Conservation (phyloP, 192 early-diverging fungal species). For the Coemansia sp. region DNA sequence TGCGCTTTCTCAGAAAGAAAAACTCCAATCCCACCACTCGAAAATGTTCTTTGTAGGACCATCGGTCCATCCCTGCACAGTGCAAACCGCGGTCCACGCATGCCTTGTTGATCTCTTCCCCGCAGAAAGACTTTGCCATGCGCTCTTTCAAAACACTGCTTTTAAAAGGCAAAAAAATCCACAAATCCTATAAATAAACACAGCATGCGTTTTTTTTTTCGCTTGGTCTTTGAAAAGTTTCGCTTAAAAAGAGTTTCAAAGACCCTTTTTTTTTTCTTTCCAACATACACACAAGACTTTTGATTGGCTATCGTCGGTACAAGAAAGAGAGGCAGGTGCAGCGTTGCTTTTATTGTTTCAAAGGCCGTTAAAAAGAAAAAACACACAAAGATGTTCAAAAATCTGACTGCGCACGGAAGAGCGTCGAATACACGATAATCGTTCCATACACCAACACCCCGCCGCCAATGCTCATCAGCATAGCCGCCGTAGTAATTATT, state of each 20-base stretch:
- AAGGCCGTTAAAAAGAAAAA: not conserved
- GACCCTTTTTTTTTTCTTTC: not conserved
- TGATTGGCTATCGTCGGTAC: not conserved
- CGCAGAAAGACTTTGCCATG: not conserved
- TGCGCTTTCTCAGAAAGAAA: constrained; percentile 8
- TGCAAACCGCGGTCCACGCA: not conserved
- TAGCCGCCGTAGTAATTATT: constrained; percentile 79
- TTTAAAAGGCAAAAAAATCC: not conserved
- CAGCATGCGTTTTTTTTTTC: not conserved
- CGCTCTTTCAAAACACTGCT: not conserved
- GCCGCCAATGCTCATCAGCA: constrained; percentile 87
- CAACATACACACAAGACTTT: not conserved
- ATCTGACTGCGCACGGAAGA: constrained; percentile 45
- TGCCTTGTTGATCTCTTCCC: not conserved
- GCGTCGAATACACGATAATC: constrained; percentile 60
- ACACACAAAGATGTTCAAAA: constrained; percentile 22
- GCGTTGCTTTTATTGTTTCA: not conserved
- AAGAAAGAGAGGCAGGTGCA: not conserved
- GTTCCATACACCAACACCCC: constrained; percentile 94
- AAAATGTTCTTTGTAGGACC: not conserved
- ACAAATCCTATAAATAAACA: not conserved
- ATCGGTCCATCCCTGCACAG: not conserved
- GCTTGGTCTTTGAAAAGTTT: not conserved
- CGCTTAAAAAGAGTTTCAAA: not conserved
- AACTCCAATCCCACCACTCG: not conserved